Conservation (phyloP, 2,329 filamentous ascomycete species). For the Nemania serpens region DNA sequence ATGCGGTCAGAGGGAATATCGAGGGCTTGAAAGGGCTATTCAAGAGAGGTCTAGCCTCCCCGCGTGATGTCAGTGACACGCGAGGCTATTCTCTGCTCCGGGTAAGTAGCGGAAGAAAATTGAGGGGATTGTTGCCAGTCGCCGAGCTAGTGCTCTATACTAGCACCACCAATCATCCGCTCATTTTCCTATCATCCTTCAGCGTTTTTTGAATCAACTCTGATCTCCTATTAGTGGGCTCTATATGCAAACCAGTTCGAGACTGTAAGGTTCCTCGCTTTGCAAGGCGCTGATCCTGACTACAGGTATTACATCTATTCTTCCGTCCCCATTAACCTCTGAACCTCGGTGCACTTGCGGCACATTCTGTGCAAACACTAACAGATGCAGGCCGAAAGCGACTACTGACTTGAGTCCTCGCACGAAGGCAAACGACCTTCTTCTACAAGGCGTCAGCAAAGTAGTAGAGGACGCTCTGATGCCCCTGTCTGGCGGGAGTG, state of each 20-base stretch:
- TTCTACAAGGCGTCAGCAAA: constrained; percentile 32
- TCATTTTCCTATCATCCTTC: not conserved
- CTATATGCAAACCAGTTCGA: constrained; percentile 6
- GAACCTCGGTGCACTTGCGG: not conserved
- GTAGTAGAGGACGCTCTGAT: constrained; percentile 14
- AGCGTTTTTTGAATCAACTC: not conserved
- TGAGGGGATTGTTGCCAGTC: too few species aligned
- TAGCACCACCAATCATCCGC: too few species aligned
- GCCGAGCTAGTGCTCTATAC: not conserved
- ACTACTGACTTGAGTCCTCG: constrained; percentile 21
- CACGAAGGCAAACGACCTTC: constrained; percentile 33
- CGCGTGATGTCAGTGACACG: constrained; percentile 1
- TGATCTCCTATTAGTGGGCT: not conserved
- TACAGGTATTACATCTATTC: not conserved
- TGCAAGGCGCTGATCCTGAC: not conserved
- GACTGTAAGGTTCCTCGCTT: not conserved
- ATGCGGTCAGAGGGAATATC: not conserved
- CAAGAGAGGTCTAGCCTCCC: not conserved
- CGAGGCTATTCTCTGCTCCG: constrained; percentile 3
- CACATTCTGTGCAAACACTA: not conserved
- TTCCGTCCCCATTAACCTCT: not conserved
- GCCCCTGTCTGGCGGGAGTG: not conserved
- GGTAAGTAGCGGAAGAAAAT: not conserved
- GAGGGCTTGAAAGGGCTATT: constrained; percentile 7
- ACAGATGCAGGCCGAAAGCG: not conserved